Conservation (phyloP, 1,139 yeast genomes). For the Yamadazyma sp. region DNA sequence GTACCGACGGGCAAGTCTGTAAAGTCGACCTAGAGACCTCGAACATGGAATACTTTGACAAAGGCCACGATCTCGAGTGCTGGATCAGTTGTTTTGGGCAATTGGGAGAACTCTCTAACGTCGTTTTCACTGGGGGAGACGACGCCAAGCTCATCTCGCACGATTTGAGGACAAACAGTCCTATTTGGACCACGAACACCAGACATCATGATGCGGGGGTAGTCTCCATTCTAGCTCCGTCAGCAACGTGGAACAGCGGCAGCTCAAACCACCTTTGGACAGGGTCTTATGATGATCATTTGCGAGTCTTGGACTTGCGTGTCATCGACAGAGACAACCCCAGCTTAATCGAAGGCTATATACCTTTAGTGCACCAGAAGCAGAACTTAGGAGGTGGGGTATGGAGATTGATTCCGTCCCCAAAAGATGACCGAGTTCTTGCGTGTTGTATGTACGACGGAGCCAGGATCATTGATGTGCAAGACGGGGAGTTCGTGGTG, state of each 20-base stretch:
- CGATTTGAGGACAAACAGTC: conserved; percentile 53
- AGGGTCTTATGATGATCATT: conserved; percentile 86
- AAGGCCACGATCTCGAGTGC: conserved; percentile 70
- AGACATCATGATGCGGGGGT: conserved; percentile 85
- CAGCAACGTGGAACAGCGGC: conserved; percentile 35
- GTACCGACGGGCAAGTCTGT: conserved; percentile 57
- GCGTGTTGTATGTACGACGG: conserved; percentile 97
- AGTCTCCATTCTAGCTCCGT: conserved; percentile 66
- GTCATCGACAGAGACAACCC: conserved; percentile 42
- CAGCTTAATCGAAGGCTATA: conserved; percentile 42
- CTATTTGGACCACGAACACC: conserved; percentile 55
- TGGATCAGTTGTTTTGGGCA: conserved; percentile 86
- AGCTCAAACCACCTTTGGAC: conserved; percentile 69
- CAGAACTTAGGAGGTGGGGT: conserved; percentile 87
- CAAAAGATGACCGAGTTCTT: conserved; percentile 52
- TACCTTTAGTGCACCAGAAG: conserved; percentile 45
- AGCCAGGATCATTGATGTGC: conserved; percentile 59
- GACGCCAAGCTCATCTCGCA: conserved; percentile 76
- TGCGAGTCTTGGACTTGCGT: conserved; percentile 70
- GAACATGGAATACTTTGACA: conserved; percentile 17
- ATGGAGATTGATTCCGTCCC: conserved; percentile 80
- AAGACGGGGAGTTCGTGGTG: conserved; percentile 40
- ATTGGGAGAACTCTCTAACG: conserved; percentile 49
- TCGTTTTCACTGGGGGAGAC: conserved; percentile 89
- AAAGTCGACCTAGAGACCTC: conserved; percentile 26